phyloP scores from a whole-genome alignment of 2,329 filamentous ascomycete species.

The Colletotrichum eremochloae region DNA sequence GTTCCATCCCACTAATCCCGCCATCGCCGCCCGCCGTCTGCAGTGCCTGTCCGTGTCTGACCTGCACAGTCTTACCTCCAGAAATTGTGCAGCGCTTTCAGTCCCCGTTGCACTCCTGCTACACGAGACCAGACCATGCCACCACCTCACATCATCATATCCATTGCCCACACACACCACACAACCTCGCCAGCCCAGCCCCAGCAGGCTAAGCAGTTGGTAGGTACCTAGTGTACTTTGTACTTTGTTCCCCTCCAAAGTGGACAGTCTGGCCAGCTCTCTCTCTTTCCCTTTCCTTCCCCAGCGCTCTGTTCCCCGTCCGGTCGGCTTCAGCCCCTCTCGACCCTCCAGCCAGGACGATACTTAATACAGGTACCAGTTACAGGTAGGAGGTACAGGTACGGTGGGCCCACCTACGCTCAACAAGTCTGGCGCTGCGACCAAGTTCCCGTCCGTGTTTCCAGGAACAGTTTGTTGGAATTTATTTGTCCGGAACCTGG shows the following conservation, averaged over 20 bases:
- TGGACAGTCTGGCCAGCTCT: slow-evolving; percentile 32
- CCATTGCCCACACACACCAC: neutral
- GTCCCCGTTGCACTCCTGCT: neutral
- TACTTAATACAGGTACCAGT: neutral
- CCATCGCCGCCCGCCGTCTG: slow-evolving; percentile 6
- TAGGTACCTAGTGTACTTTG: neutral
- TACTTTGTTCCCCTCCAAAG: slow-evolving; percentile 11
- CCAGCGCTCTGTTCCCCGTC: slow-evolving; percentile 23
- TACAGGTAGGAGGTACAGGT: neutral
- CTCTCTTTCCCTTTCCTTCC: slow-evolving; percentile 1
- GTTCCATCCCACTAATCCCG: slow-evolving; percentile 26
- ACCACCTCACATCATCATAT: neutral
- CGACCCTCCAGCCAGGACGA: slow-evolving; percentile 11
- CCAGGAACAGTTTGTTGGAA: neutral
- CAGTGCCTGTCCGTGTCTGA: neutral
- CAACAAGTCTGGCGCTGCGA: slow-evolving; percentile 32
- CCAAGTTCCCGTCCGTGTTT: slow-evolving; percentile 21
- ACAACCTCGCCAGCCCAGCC: slow-evolving; percentile 1
- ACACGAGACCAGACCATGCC: neutral
- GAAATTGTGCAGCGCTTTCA: neutral
- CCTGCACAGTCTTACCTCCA: neutral
- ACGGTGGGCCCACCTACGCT: slow-evolving; percentile 23
- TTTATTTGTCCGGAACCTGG: neutral
- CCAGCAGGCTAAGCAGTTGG: slow-evolving; percentile 24
- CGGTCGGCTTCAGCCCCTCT: slow-evolving; percentile 38